A percentile compares a stretch with the other conserved stretches of the same genome.
Conservation (phyloP, 1,284 basidiomycete genomes). For the Gymnopus androsaceus region DNA sequence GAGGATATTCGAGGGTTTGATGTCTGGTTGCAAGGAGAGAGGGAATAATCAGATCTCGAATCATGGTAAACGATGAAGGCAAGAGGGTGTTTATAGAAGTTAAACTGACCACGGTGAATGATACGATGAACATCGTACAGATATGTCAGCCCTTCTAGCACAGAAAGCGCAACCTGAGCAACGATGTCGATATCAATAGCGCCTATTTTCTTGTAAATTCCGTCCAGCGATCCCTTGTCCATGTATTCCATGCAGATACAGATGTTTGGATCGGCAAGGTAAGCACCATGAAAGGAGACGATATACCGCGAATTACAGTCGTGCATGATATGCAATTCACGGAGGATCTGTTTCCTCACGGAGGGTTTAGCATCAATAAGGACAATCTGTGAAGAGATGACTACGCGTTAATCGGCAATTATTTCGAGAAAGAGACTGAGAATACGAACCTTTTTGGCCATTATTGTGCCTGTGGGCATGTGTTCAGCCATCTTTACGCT, state of each 20-base stretch:
- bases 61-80: neutral
- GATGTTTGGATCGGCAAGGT: constrained; percentile 94
- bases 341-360: constrained; percentile 96
- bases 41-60: too few species aligned
- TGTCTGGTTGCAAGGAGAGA: constrained; percentile 60
- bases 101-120: constrained; percentile 93
- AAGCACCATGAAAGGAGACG: constrained; percentile 96
- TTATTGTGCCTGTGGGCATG: constrained; percentile 83
- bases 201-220: constrained; percentile 93
- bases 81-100: neutral
- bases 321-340: constrained; percentile 98
- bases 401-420: neutral
- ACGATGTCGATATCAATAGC: constrained; percentile 89
- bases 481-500: constrained; percentile 97
- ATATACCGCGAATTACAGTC: constrained; percentile 94
- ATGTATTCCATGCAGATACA: constrained; percentile 99
- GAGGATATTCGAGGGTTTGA: constrained; percentile 98
- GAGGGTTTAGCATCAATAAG: constrained; percentile 97
- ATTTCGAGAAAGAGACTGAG: neutral
- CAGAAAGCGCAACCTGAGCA: constrained; percentile 86
- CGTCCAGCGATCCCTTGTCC: constrained; percentile 90
- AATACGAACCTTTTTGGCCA: constrained; percentile 89
- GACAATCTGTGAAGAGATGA: constrained; percentile 69
- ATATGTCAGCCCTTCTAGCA: constrained; percentile 94
- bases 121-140: constrained; percentile 99